A percentile compares a stretch with the other conserved stretches of the same genome.
Conservation (phyloP, 768 basidiomycete species). For the Sporobolomyces roseus region DNA sequence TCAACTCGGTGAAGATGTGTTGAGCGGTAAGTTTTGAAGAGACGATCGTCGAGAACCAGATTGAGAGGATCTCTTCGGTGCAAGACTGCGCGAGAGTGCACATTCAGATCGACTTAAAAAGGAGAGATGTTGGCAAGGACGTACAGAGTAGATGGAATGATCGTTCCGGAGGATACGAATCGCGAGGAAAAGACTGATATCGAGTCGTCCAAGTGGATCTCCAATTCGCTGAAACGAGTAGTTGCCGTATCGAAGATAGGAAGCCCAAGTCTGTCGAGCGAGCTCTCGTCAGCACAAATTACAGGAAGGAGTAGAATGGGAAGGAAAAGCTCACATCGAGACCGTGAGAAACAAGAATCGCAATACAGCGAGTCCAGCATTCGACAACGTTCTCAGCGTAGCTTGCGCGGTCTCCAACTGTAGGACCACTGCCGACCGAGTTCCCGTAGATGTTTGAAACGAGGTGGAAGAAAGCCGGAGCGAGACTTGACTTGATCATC, state of each 20-base stretch:
- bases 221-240: conserved; percentile 60
- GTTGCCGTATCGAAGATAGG: conserved; percentile 57
- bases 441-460: conserved; percentile 54
- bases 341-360: conserved; percentile 59
- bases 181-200: conserved; percentile 63
- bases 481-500: conserved; percentile 57
- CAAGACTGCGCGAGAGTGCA: conserved; percentile 20
- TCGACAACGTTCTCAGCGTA: conserved; percentile 62
- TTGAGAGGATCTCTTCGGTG: conserved; percentile 38
- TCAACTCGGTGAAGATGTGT: conserved; percentile 25
- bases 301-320: background rate
- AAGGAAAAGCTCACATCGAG: conserved; percentile 51
- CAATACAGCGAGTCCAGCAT: conserved; percentile 70
- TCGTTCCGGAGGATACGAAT: conserved; percentile 36
- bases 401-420: conserved; percentile 18
- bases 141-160: conserved; percentile 24
- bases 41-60: conserved; percentile 43
- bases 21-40: conserved; percentile 41
- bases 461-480: conserved; percentile 58
- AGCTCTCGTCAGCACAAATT: background rate
- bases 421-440: conserved; percentile 37
- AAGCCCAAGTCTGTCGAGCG: conserved; percentile 59
- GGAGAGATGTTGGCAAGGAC: background rate
- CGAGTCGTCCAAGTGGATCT: conserved; percentile 56
- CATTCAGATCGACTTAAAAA: background rate